A percentile compares a stretch with the other conserved stretches of the same genome.
phyloP scores from a whole-genome alignment of 2,329 filamentous ascomycete genomes.

The Aspergillus versicolor region DNA sequence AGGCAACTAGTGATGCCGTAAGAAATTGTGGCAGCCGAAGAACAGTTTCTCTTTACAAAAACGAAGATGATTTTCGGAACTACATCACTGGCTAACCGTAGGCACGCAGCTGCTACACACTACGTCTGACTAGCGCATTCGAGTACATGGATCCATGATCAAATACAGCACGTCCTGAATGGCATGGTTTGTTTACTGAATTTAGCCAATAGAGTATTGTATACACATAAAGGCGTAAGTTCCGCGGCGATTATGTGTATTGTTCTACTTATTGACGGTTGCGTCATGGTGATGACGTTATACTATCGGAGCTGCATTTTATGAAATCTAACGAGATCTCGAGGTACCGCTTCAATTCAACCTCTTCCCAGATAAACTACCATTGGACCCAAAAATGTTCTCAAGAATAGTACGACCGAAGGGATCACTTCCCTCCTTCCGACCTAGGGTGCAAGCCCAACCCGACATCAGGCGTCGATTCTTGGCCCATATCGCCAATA shows the following conservation, averaged over 20 bases:
- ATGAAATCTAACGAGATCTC: neutral
- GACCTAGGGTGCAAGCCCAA: neutral
- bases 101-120: neutral
- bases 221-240: neutral
- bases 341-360: neutral
- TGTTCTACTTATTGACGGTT: neutral
- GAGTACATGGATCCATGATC: neutral
- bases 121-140: neutral
- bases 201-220: neutral
- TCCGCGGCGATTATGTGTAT: neutral
- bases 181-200: neutral
- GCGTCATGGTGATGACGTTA: slow-evolving; percentile 11
- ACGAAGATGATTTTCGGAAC: neutral
- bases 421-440: neutral
- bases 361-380: neutral
- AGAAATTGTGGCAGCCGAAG: neutral
- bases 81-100: neutral
- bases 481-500: slow-evolving; percentile 17
- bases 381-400: slow-evolving; percentile 8
- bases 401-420: slow-evolving; percentile 8
- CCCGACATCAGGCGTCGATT: slow-evolving; percentile 9
- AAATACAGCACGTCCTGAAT: neutral
- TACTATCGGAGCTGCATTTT: neutral
- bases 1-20: no score
- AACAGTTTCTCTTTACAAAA: neutral